These are phyloP conservation scores for Acanthamoeba triangularis DNA, from an alignment of 208 protist species.

Conservation along the genomic window DNA sequence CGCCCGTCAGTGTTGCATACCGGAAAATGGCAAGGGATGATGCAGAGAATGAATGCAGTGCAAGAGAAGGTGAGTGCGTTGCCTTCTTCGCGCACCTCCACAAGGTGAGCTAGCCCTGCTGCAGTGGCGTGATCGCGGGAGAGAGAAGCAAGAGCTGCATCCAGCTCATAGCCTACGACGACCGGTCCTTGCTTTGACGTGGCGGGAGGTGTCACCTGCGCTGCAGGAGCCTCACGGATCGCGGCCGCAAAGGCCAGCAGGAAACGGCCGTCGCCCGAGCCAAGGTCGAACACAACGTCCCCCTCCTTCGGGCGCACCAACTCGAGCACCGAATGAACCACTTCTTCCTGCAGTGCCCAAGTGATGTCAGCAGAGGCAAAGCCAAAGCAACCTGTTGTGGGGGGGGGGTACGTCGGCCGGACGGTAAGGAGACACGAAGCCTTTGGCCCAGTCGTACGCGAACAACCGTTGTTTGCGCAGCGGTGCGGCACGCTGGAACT, in stretches of 20 bases:
- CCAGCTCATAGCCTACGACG: slow-evolving; percentile 3
- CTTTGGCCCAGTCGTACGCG: slow-evolving; percentile 18
- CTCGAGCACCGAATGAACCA: not conserved
- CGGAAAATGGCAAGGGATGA: not conserved
- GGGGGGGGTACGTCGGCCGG: not conserved
- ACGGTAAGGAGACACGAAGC: not conserved
- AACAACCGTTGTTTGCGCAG: slow-evolving; percentile 1
- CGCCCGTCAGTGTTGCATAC: not conserved
- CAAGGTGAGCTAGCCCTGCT: not conserved
- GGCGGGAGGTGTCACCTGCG: not conserved
- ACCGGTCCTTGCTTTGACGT: not conserved
- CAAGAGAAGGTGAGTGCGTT: not conserved
- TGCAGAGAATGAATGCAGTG: not conserved
- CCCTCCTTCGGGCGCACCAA: not conserved
- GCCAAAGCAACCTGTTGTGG: not conserved
- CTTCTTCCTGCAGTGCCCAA: not conserved
- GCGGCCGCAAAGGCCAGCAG: not conserved
- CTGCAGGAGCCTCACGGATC: not conserved
- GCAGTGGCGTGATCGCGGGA: not conserved
- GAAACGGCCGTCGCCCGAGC: slow-evolving; percentile 12
- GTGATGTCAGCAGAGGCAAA: too few relatives aligned
- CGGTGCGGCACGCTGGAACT: not conserved
- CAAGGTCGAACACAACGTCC: not conserved
- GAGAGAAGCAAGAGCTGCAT: not conserved
- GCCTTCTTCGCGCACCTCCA: slow-evolving; percentile 40